phyloP scores from a whole-genome alignment of 768 basidiomycete genomes.

The Mycena epipterygia region DNA sequence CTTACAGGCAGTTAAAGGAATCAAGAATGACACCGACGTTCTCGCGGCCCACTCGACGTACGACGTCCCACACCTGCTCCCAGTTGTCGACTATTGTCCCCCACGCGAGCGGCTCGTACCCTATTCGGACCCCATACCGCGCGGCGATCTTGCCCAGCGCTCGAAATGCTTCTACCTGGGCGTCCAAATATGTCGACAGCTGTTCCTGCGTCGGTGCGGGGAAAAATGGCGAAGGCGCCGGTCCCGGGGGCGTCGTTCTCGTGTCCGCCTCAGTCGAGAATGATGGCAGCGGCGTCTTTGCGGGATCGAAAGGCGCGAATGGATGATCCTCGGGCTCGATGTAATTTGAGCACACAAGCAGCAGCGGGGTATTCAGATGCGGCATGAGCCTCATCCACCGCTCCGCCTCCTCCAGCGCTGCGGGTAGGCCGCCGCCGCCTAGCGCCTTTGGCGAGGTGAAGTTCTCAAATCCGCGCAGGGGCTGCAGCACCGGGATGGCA shows the following conservation, averaged over 20 bases:
- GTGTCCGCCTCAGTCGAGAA: not conserved
- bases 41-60: constrained; percentile 46
- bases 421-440: constrained; percentile 35
- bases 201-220: constrained; percentile 22
- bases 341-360: constrained; percentile 53
- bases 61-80: constrained; percentile 54
- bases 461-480: constrained; percentile 54
- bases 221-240: constrained; percentile 13
- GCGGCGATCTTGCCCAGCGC: constrained; percentile 49
- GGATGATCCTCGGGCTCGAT: constrained; percentile 40
- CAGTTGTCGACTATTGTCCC: constrained; percentile 50
- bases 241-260: constrained; percentile 13
- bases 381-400: constrained; percentile 48
- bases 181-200: constrained; percentile 42
- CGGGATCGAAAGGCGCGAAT: constrained; percentile 26
- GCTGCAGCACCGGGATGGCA: constrained; percentile 50
- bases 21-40: constrained; percentile 56
- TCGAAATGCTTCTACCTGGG: constrained; percentile 42
- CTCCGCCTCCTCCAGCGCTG: constrained; percentile 45
- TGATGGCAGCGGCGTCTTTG: not conserved
- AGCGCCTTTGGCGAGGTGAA: constrained; percentile 34
- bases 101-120: constrained; percentile 52
- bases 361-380: constrained; percentile 45
- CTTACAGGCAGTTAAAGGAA: constrained; percentile 51
- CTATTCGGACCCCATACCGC: constrained; percentile 44